Conservation (phyloP, 1,284 basidiomycete species). For the Leccinum griseonigrum region DNA sequence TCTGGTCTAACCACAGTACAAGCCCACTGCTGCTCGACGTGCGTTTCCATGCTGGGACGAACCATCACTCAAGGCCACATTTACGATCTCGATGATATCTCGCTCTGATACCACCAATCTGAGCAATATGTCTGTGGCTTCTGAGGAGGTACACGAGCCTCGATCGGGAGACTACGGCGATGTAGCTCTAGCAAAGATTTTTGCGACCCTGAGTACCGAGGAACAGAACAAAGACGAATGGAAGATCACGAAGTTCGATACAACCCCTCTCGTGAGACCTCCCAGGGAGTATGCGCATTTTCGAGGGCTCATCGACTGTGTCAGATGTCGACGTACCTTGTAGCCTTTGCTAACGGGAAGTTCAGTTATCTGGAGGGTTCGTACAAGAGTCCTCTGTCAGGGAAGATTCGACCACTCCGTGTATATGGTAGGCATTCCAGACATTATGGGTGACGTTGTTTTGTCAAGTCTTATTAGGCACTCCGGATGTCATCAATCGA, state of each 20-base stretch:
- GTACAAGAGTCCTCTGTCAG: conserved; percentile 81
- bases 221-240: conserved; percentile 49
- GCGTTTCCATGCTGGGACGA: conserved; percentile 94
- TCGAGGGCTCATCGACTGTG: not conserved
- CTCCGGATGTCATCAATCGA: conserved; percentile 84
- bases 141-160: conserved; percentile 47
- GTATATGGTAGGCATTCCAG: conserved; percentile 65
- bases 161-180: conserved; percentile 31
- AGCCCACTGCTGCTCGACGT: conserved; percentile 85
- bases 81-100: conserved; percentile 81
- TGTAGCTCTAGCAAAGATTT: conserved; percentile 33
- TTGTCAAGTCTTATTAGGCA: conserved; percentile 48
- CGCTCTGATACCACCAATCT: conserved; percentile 73
- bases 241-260: conserved; percentile 81
- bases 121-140: conserved; percentile 82
- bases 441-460: not conserved
- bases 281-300: not conserved
- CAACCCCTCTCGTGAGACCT: conserved; percentile 52
- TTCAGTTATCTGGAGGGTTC: conserved; percentile 76
- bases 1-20: conserved; percentile 35
- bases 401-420: conserved; percentile 78
- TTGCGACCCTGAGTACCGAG: conserved; percentile 36
- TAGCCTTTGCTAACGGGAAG: conserved; percentile 87
- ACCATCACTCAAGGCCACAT: conserved; percentile 89
- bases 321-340: conserved; percentile 87